These are phyloP conservation scores for Seiridium unicorne DNA, from an alignment of 2,329 filamentous ascomycete species.

Conservation along the genomic window DNA sequence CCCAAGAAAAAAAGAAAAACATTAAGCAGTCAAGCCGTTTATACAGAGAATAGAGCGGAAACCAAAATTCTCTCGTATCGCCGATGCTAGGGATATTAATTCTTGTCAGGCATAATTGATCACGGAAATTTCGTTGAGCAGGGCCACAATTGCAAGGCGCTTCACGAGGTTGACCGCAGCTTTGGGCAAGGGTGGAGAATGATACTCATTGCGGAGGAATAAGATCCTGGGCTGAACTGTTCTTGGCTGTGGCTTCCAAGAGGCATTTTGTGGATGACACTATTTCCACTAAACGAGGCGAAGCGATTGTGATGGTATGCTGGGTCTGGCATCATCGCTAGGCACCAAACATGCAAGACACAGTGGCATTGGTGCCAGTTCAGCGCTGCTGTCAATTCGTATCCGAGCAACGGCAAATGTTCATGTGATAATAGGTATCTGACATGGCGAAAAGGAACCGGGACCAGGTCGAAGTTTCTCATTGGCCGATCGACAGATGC, in stretches of 20 bases:
- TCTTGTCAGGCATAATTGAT: too few species aligned
- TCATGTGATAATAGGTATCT: neutral
- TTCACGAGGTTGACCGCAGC: neutral
- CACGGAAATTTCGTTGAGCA: too few species aligned
- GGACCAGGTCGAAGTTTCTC: neutral
- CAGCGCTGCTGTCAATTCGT: neutral
- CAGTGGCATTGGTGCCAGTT: too few species aligned
- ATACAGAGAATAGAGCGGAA: too few species aligned
- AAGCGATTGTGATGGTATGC: neutral
- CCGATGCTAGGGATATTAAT: too few species aligned
- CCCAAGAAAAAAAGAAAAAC: too few species aligned
- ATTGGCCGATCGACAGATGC: neutral
- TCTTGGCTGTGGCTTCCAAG: neutral
- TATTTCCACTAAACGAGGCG: neutral
- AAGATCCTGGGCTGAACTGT: neutral
- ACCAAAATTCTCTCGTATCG: too few species aligned
- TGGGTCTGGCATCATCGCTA: neutral
- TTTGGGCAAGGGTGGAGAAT: neutral
- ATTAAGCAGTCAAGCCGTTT: too few species aligned
- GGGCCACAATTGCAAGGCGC: neutral
- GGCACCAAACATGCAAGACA: neutral
- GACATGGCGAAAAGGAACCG: neutral
- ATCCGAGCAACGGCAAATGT: neutral
- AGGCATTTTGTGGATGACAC: conserved; percentile 1
- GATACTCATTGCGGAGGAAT: neutral